Evolutionary conservation across 73 alveolate species (phyloP).

Genomic region (Paramecium octaurelia): DNA sequence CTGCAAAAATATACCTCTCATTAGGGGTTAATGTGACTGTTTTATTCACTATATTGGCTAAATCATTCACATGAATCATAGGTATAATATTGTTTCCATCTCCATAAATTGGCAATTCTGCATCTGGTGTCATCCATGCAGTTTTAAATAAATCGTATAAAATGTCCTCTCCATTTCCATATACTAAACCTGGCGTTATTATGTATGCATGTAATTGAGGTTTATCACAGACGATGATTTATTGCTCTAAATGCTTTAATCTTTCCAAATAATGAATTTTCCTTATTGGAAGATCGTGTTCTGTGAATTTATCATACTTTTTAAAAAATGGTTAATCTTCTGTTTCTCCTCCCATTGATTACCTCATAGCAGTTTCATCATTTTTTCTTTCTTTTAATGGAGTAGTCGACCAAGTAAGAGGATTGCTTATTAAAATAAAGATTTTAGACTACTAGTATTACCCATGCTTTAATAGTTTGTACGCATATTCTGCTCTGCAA

Average conservation of each 20-base stretch:
- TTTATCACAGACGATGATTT: neutral
- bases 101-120: slow-evolving; percentile 37
- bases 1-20: slow-evolving; percentile 65
- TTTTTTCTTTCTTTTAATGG: neutral
- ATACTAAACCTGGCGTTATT: neutral
- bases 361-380: neutral
- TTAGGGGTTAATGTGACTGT: slow-evolving; percentile 19
- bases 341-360: neutral
- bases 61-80: slow-evolving; percentile 66
- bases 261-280: neutral
- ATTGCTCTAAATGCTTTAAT: neutral
- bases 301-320: neutral
- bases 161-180: slow-evolving; percentile 35
- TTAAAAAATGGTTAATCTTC: neutral
- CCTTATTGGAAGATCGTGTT: neutral
- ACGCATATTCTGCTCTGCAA: neutral
- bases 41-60: slow-evolving; percentile 58
- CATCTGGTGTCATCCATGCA: slow-evolving; percentile 47
- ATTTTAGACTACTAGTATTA: neutral
- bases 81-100: slow-evolving; percentile 71
- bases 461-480: slow-evolving; percentile 8
- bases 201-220: neutral
- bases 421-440: neutral
- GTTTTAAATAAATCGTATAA: neutral
- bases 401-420: neutral